phyloP scores from a whole-genome alignment of 441 rosid genomes.

The Daphne laureola region DNA sequence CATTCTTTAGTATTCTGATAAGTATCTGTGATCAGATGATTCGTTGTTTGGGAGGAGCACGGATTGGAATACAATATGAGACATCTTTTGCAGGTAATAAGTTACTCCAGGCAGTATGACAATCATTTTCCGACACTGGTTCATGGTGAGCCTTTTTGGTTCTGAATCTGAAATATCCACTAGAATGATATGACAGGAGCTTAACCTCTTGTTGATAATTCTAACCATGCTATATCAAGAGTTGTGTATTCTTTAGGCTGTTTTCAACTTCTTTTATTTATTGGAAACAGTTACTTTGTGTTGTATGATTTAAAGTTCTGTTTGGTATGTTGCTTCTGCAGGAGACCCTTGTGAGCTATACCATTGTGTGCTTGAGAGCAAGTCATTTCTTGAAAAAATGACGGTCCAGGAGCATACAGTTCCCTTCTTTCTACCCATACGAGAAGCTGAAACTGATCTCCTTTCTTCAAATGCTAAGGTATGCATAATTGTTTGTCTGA shows the following conservation, averaged over 20 bases:
- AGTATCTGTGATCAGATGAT: conserved; percentile 49
- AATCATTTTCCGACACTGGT: too few relatives aligned
- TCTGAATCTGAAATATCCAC: too few relatives aligned
- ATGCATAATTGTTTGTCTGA: conserved; percentile 24
- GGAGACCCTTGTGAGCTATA: conserved; percentile 86
- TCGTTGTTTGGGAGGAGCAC: conserved; percentile 81
- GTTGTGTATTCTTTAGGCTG: too few relatives aligned
- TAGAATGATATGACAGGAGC: too few relatives aligned
- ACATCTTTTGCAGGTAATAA: conserved; percentile 82
- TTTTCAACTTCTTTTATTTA: too few relatives aligned
- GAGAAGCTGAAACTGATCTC: conserved; percentile 86
- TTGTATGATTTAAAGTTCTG: neutral
- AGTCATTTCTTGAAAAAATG: conserved; percentile 94
- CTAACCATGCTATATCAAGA: too few relatives aligned
- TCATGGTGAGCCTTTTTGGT: too few relatives aligned
- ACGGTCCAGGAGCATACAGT: conserved; percentile 85
- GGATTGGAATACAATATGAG: conserved; percentile 94
- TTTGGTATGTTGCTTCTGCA: conserved; percentile 19
- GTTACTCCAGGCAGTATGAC: too few relatives aligned
- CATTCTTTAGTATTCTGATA: too few relatives aligned
- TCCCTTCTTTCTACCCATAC: conserved; percentile 88
- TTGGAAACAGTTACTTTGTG: neutral
- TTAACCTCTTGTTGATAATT: too few relatives aligned
- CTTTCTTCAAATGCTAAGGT: conserved; percentile 91
- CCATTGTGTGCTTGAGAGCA: conserved; percentile 91